Conservation (phyloP, 345 rosid genomes). For the Corymbia maculata region DNA sequence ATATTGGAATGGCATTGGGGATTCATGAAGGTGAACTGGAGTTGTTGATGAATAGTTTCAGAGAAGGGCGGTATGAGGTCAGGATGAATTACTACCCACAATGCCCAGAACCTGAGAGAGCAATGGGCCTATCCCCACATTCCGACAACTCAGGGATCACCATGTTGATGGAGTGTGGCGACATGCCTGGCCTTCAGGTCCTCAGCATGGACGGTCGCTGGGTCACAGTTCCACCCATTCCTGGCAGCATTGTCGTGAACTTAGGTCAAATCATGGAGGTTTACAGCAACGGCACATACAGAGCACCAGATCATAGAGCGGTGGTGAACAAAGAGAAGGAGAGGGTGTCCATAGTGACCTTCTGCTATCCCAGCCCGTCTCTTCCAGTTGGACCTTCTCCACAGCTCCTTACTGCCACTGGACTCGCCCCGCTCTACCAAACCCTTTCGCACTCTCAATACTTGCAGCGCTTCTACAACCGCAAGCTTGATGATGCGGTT, state of each 20-base stretch:
- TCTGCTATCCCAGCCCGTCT: slow-evolving; percentile 20
- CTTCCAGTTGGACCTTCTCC: slow-evolving; percentile 19
- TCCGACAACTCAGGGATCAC: slow-evolving; percentile 10
- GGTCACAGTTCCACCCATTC: slow-evolving; percentile 2
- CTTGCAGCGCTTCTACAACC: slow-evolving; percentile 2
- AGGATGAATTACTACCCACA: slow-evolving; percentile 11
- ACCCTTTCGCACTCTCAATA: slow-evolving; percentile 11
- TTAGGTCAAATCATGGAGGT: slow-evolving; percentile 15
- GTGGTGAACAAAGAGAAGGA: slow-evolving; percentile 9
- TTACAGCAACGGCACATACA: slow-evolving; percentile 12
- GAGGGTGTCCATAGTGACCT: slow-evolving; percentile 18
- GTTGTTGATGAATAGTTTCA: not conserved
- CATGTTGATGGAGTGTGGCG: slow-evolving; percentile 2
- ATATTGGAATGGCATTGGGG: slow-evolving; percentile 4
- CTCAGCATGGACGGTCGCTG: slow-evolving; percentile 5
- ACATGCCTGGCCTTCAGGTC: slow-evolving; percentile 6
- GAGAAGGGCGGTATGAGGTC: slow-evolving; percentile 1
- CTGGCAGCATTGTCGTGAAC: slow-evolving; percentile 10
- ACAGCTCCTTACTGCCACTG: slow-evolving; percentile 2
- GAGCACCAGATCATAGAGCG: slow-evolving; percentile 10
- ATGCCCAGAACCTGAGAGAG: slow-evolving; percentile 9
- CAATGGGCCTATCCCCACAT: slow-evolving; percentile 1
- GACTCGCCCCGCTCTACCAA: slow-evolving; percentile 12
- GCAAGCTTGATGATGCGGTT: slow-evolving; percentile 1
- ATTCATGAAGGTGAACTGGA: not conserved